These are phyloP conservation scores for Diaporthe sp. DNA, from an alignment of 2,329 filamentous ascomycete genomes.

Conservation along the genomic window DNA sequence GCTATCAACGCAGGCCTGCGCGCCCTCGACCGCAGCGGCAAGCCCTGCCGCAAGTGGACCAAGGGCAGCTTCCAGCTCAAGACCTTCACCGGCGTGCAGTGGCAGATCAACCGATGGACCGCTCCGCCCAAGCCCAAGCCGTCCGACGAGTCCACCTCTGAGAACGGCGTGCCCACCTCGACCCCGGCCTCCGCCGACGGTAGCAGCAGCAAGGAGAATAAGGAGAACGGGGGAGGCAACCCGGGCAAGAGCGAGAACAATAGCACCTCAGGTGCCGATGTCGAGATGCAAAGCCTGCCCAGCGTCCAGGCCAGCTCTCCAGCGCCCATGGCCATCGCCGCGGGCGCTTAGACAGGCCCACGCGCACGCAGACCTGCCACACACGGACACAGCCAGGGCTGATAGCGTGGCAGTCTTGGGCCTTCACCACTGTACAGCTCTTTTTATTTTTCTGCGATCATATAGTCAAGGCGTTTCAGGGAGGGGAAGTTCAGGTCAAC, in stretches of 20 bases:
- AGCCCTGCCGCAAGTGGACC: constrained; percentile 93
- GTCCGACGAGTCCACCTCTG: constrained; percentile 62
- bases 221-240: constrained; percentile 63
- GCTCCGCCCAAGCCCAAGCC: constrained; percentile 73
- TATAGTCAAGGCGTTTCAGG: constrained; percentile 32
- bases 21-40: constrained; percentile 91
- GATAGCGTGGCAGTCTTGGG: constrained; percentile 8
- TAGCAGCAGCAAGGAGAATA: constrained; percentile 76
- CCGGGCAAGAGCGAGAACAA: constrained; percentile 58
- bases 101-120: constrained; percentile 87
- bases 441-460: constrained; percentile 3
- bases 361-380: not conserved
- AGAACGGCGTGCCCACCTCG: constrained; percentile 62
- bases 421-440: not conserved
- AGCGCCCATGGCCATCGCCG: constrained; percentile 61
- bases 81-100: constrained; percentile 90
- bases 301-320: constrained; percentile 68
- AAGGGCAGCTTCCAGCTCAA: constrained; percentile 87
- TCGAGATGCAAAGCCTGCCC: constrained; percentile 66
- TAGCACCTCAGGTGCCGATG: constrained; percentile 57
- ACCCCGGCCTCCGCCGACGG: constrained; percentile 58
- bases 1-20: constrained; percentile 97
- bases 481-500: not conserved
- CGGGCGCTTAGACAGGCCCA: constrained; percentile 53
- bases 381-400: not conserved